Percentiles rank a stretch among this genome's conserved stretches.
Conservation (phyloP, 371 early-diverging fungal species). For the Mortierella sp. region DNA sequence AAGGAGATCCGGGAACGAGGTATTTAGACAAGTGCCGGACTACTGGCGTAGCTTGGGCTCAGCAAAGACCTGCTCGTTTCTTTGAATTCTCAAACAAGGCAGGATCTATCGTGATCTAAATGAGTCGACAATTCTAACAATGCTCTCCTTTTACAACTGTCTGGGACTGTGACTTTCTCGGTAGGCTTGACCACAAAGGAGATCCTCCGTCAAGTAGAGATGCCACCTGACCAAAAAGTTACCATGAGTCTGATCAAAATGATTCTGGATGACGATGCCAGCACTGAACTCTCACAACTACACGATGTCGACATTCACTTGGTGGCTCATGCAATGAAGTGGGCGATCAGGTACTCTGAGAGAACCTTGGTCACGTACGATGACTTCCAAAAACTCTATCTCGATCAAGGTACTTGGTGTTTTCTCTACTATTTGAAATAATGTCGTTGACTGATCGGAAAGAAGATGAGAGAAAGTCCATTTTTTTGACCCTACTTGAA, state of each 20-base stretch:
- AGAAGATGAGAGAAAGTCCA: background rate
- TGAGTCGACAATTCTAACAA: too few species aligned
- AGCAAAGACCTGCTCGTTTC: background rate
- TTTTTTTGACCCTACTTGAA: background rate
- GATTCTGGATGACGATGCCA: constrained; percentile 47
- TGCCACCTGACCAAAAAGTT: constrained; percentile 33
- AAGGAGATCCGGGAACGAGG: constrained; percentile 54
- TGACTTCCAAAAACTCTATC: constrained; percentile 33
- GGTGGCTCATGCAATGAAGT: constrained; percentile 52
- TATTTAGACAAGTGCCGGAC: background rate
- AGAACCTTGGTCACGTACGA: constrained; percentile 48
- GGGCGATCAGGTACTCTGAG: constrained; percentile 50
- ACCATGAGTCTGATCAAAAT: constrained; percentile 37
- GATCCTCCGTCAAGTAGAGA: constrained; percentile 48
- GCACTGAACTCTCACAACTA: constrained; percentile 42
- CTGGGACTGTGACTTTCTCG: background rate
- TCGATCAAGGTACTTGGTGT: constrained; percentile 49
- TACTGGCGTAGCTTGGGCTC: too few species aligned
- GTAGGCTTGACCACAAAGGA: constrained; percentile 48
- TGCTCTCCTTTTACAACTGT: too few species aligned
- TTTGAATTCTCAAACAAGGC: background rate
- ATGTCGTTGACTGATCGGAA: too few species aligned
- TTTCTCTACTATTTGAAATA: too few species aligned
- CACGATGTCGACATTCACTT: constrained; percentile 43
- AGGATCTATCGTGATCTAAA: too few species aligned